phyloP scores from a whole-genome alignment of 805 yeast species.

The Spathaspora hagerdaliae region DNA sequence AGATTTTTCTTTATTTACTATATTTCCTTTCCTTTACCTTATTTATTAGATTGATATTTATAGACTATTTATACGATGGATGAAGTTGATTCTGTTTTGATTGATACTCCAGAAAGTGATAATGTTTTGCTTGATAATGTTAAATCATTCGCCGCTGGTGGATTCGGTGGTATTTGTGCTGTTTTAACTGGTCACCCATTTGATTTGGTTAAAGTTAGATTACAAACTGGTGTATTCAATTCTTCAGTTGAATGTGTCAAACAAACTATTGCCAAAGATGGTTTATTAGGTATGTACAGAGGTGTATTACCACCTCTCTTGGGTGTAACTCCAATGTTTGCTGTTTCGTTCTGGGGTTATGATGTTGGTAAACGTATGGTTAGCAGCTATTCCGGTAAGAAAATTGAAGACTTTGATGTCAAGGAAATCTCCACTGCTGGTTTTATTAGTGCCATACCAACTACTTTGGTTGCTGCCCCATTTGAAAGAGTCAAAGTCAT shows the following conservation, averaged over 20 bases:
- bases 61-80: slow-evolving; percentile 24
- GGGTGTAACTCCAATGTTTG: slow-evolving; percentile 99
- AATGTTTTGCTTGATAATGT: slow-evolving; percentile 60
- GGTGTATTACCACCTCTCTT: slow-evolving; percentile 92
- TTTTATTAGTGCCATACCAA: slow-evolving; percentile 89
- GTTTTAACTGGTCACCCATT: slow-evolving; percentile 96
- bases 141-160: slow-evolving; percentile 88
- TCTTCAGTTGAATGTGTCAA: slow-evolving; percentile 66
- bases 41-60: no score
- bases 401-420: slow-evolving; percentile 47
- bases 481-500: slow-evolving; percentile 94
- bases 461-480: slow-evolving; percentile 95
- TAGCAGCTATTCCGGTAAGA: slow-evolving; percentile 34
- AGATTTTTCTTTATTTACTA: no score
- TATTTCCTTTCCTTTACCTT: no score
- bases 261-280: slow-evolving; percentile 68
- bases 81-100: slow-evolving; percentile 36
- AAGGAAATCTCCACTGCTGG: slow-evolving; percentile 87
- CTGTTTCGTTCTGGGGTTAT: slow-evolving; percentile 98
- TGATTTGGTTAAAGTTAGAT: slow-evolving; percentile 85
- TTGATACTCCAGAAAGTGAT: neutral
- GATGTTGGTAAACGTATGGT: slow-evolving; percentile 86
- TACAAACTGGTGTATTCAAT: slow-evolving; percentile 75
- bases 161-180: slow-evolving; percentile 95
- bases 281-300: slow-evolving; percentile 77